Evolutionary conservation across 108 stramenopile species (phyloP).

Genomic region (Thalassiosira profunda): DNA sequence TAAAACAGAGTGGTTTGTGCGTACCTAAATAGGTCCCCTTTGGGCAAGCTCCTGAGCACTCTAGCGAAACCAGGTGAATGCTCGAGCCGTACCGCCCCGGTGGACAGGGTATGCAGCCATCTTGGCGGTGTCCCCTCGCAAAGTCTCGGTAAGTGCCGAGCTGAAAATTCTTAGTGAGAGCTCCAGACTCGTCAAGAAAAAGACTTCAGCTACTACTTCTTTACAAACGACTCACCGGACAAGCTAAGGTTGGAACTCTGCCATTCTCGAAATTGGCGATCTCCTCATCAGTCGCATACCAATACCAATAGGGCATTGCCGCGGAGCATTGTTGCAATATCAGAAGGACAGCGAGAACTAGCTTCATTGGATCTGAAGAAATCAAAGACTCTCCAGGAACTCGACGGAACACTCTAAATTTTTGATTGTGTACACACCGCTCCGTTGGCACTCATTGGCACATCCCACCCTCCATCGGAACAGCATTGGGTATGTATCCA

Average conservation of each 20-base stretch:
- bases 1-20: background rate
- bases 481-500: conserved; percentile 87
- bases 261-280: background rate
- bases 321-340: too few species aligned
- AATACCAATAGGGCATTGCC: too few species aligned
- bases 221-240: background rate
- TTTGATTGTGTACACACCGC: too few species aligned
- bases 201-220: background rate
- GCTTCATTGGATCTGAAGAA: too few species aligned
- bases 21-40: conserved; percentile 19
- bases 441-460: conserved; percentile 36
- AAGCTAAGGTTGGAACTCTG: conserved; percentile 1
- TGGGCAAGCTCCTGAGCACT: conserved; percentile 25
- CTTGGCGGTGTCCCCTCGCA: background rate
- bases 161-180: too few species aligned
- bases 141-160: conserved; percentile 18
- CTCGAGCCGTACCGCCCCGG: conserved; percentile 29
- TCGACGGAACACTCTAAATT: too few species aligned
- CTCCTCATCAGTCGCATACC: conserved; percentile 19
- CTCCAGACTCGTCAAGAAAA: background rate
- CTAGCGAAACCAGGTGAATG: conserved; percentile 8
- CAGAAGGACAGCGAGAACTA: too few species aligned
- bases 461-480: conserved; percentile 88
- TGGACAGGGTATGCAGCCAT: conserved; percentile 38
- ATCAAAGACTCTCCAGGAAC: too few species aligned